phyloP scores from a whole-genome alignment of 257 asterid species.

The Datura wrightii region DNA sequence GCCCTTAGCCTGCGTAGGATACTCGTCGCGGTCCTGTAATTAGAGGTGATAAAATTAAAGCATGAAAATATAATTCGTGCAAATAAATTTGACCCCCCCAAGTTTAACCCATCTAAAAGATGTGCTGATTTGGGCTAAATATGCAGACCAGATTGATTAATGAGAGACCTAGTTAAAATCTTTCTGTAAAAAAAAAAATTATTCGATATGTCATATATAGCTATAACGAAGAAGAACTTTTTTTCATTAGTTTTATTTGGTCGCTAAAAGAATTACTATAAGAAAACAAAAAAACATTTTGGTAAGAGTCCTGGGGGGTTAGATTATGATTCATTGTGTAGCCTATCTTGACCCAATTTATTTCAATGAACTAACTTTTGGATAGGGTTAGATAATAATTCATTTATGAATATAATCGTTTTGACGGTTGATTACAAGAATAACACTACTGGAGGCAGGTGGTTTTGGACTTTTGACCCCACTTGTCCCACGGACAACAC shows the following conservation, averaged over 20 bases:
- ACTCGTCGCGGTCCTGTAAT: constrained; percentile 43
- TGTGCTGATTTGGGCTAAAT: not conserved
- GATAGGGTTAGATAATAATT: not conserved
- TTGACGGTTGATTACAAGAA: not conserved
- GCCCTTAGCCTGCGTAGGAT: constrained; percentile 53
- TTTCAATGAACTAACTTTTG: not conserved
- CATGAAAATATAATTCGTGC: not conserved
- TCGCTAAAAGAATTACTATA: too few relatives aligned
- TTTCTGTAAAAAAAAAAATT: too few relatives aligned
- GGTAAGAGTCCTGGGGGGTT: too few relatives aligned
- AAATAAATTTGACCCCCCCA: not conserved
- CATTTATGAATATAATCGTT: not conserved
- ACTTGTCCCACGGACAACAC: not conserved
- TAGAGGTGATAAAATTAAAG: not conserved
- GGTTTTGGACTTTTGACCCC: not conserved
- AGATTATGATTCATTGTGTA: too few relatives aligned
- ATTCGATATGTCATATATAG: too few relatives aligned
- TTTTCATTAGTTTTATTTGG: too few relatives aligned
- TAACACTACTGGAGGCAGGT: not conserved
- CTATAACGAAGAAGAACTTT: too few relatives aligned
- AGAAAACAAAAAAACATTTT: too few relatives aligned
- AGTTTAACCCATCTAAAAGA: not conserved
- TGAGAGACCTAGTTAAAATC: too few relatives aligned
- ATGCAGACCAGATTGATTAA: not conserved
- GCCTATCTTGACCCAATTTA: not conserved